Conservation (phyloP, 2,329 filamentous ascomycete species). For the Aspergillus sp. region DNA sequence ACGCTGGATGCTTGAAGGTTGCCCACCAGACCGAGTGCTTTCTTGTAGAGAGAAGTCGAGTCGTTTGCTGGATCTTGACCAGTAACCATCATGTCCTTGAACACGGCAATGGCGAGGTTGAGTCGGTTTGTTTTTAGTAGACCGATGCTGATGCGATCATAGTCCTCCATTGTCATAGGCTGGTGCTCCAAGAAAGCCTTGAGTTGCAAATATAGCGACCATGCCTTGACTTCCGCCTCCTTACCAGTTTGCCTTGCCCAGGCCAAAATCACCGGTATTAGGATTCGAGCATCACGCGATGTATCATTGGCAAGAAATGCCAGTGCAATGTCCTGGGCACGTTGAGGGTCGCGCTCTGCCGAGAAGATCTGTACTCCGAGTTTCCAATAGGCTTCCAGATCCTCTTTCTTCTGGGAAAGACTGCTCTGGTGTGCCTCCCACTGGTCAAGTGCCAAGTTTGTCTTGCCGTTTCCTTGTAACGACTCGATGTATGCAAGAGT, state of each 20-base stretch:
- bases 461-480: constrained; percentile 62
- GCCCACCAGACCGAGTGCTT: constrained; percentile 39
- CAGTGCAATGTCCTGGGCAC: constrained; percentile 51
- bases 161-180: constrained; percentile 67
- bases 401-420: constrained; percentile 47
- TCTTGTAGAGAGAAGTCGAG: constrained; percentile 45
- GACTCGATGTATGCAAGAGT: constrained; percentile 68
- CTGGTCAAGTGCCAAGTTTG: constrained; percentile 59
- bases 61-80: constrained; percentile 48
- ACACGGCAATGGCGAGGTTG: constrained; percentile 70
- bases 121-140: constrained; percentile 67
- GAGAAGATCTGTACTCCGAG: constrained; percentile 54
- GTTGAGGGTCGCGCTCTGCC: constrained; percentile 45
- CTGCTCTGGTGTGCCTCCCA: constrained; percentile 61
- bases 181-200: constrained; percentile 58
- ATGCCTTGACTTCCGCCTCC: constrained; percentile 59
- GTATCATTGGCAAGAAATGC: constrained; percentile 41
- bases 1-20: constrained; percentile 44
- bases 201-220: constrained; percentile 65
- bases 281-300: constrained; percentile 44
- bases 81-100: constrained; percentile 85
- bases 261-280: constrained; percentile 67
- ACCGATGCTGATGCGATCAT: constrained; percentile 69
- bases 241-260: constrained; percentile 56
- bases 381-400: constrained; percentile 45